phyloP scores from a whole-genome alignment of 2,329 filamentous ascomycete genomes.

The Raffaelea arxii region DNA sequence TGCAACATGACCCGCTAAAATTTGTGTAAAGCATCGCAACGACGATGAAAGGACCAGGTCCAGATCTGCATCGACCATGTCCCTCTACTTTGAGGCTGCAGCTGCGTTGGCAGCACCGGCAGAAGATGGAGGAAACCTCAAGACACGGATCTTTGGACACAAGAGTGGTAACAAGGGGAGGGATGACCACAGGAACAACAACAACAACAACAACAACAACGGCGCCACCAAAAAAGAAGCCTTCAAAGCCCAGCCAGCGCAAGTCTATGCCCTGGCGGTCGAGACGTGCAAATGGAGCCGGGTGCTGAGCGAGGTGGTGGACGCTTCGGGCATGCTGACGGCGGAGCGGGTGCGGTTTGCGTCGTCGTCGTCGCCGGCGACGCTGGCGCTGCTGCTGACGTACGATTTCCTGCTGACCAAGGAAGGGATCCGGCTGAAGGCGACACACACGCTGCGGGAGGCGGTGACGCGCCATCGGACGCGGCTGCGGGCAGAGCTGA shows the following conservation, averaged over 20 bases:
- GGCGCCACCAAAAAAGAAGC: not conserved
- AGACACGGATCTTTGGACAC: slow-evolving; percentile 71
- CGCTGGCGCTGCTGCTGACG: slow-evolving; percentile 69
- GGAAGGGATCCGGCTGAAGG: slow-evolving; percentile 70
- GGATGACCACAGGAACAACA: not conserved
- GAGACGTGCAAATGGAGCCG: slow-evolving; percentile 87
- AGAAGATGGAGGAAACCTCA: slow-evolving; percentile 71
- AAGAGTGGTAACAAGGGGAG: slow-evolving; percentile 44
- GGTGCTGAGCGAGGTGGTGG: slow-evolving; percentile 82
- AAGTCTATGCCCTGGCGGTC: slow-evolving; percentile 77
- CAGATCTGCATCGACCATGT: too few species aligned
- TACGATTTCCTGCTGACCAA: slow-evolving; percentile 82
- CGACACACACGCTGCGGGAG: slow-evolving; percentile 66
- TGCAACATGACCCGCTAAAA: too few species aligned
- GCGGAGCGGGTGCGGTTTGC: slow-evolving; percentile 59
- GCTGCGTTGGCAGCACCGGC: slow-evolving; percentile 56
- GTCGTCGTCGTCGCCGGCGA: slow-evolving; percentile 66
- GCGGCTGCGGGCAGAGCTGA: slow-evolving; percentile 72
- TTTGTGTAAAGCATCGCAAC: too few species aligned
- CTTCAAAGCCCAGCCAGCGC: slow-evolving; percentile 46
- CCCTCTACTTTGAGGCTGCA: slow-evolving; percentile 88
- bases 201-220: not conserved
- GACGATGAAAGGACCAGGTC: too few species aligned
- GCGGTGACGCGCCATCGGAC: slow-evolving; percentile 74
- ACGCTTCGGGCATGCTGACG: slow-evolving; percentile 64